Conservation (phyloP, 306 rosid species). For the Cicer pinnatifidum region DNA sequence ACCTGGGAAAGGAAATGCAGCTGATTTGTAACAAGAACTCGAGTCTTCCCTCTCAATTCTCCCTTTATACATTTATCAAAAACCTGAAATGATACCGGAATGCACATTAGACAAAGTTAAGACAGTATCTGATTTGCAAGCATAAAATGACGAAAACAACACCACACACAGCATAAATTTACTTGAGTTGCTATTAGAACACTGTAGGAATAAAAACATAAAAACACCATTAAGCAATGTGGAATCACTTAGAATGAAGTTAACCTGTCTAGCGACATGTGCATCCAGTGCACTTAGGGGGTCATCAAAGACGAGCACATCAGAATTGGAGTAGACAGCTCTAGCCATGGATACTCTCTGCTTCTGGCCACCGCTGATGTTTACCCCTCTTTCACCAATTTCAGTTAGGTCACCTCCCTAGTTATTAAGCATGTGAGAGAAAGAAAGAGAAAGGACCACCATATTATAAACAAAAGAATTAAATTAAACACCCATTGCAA, state of each 20-base stretch:
- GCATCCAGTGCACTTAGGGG: constrained; percentile 97
- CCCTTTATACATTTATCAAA: constrained; percentile 88
- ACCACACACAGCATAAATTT: constrained; percentile 29
- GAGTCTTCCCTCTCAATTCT: constrained; percentile 81
- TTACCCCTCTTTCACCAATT: constrained; percentile 97
- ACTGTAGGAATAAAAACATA: constrained; percentile 30
- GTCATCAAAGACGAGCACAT: constrained; percentile 85
- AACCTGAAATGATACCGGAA: constrained; percentile 54
- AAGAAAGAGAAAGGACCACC: constrained; percentile 35
- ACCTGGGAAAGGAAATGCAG: constrained; percentile 94
- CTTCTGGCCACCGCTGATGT: constrained; percentile 97
- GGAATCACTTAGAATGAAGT: constrained; percentile 39
- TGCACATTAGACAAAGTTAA: constrained; percentile 31
- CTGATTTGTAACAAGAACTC: constrained; percentile 97
- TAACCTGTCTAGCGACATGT: constrained; percentile 89
- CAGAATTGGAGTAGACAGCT: constrained; percentile 87
- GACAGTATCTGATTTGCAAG: constrained; percentile 35
- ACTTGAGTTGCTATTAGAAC: constrained; percentile 2
- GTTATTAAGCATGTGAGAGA: constrained; percentile 40
- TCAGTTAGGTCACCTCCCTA: constrained; percentile 92
- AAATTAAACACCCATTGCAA: constrained; percentile 33
- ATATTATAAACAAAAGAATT: constrained; percentile 18
- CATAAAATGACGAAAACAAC: constrained; percentile 25
- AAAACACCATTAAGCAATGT: constrained; percentile 31
- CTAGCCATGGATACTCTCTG: constrained; percentile 98